These are phyloP conservation scores for Hymenoscyphus scutula DNA, from an alignment of 2,329 filamentous ascomycete genomes.

Conservation along the genomic window DNA sequence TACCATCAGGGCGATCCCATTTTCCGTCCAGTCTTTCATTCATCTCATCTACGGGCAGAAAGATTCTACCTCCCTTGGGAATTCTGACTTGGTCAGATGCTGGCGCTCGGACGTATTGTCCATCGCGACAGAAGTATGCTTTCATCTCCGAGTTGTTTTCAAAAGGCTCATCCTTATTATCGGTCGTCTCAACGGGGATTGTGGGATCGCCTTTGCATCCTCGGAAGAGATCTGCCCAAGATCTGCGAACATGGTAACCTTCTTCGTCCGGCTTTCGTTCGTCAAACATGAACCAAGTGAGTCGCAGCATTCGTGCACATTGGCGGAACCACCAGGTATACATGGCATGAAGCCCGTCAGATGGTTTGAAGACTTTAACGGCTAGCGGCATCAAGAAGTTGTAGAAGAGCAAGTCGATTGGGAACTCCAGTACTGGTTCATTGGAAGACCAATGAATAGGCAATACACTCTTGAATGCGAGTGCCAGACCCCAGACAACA, in stretches of 20 bases:
- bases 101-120: slow-evolving; percentile 85
- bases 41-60: slow-evolving; percentile 69
- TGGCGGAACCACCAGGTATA: slow-evolving; percentile 96
- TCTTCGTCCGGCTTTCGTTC: slow-evolving; percentile 81
- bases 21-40: slow-evolving; percentile 63
- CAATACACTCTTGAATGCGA: slow-evolving; percentile 66
- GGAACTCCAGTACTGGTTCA: slow-evolving; percentile 90
- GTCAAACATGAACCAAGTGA: slow-evolving; percentile 92
- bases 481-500: slow-evolving; percentile 87
- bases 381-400: slow-evolving; percentile 92
- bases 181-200: slow-evolving; percentile 17
- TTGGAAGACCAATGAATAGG: slow-evolving; percentile 93
- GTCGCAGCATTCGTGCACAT: slow-evolving; percentile 74
- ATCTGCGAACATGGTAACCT: slow-evolving; percentile 60
- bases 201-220: slow-evolving; percentile 37
- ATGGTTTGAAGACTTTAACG: slow-evolving; percentile 79
- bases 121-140: slow-evolving; percentile 63
- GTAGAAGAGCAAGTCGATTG: slow-evolving; percentile 90
- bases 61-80: slow-evolving; percentile 77
- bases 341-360: slow-evolving; percentile 77
- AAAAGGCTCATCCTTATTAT: slow-evolving; percentile 41
- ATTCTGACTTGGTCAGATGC: slow-evolving; percentile 94
- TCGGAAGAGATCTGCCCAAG: slow-evolving; percentile 56
- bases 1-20: slow-evolving; percentile 50
- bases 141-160: slow-evolving; percentile 43